Conservation (phyloP, 2,329 filamentous ascomycete species). For the Colletotrichum destructivum region DNA sequence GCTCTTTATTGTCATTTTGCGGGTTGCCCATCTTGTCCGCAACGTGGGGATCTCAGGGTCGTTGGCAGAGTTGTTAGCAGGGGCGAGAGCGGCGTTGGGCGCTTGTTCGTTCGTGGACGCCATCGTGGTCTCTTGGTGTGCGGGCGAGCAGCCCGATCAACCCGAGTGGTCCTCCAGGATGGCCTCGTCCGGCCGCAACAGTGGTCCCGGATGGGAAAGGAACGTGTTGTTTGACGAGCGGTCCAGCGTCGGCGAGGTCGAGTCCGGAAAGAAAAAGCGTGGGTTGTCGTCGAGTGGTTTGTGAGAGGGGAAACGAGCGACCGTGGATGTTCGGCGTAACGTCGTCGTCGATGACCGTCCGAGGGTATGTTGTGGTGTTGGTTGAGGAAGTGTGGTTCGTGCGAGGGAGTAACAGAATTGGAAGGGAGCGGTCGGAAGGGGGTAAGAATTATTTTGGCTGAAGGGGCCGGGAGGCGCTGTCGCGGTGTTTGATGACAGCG, state of each 20-base stretch:
- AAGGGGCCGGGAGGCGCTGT: conserved; percentile 42
- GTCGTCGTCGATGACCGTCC: conserved; percentile 37
- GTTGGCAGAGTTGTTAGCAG: conserved; percentile 15
- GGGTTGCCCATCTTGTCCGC: conserved; percentile 96
- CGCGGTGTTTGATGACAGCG: conserved; percentile 43
- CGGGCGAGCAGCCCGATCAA: conserved; percentile 54
- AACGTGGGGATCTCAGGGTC: conserved; percentile 65
- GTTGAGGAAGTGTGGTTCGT: conserved; percentile 38
- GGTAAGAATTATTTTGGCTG: conserved; percentile 43
- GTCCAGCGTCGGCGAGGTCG: conserved; percentile 28
- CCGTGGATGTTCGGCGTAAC: conserved; percentile 36
- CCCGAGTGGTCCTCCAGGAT: conserved; percentile 59
- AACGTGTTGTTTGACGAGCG: conserved; percentile 1
- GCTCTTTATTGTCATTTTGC: conserved; percentile 82
- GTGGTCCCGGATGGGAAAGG: conserved; percentile 34
- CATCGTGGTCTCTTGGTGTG: conserved; percentile 47
- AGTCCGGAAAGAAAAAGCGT: neutral
- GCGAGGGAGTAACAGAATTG: conserved; percentile 40
- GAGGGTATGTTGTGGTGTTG: conserved; percentile 40
- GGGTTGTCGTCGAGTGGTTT: conserved; percentile 14
- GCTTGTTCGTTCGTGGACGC: conserved; percentile 41
- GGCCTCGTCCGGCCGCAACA: conserved; percentile 50
- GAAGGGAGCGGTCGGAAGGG: conserved; percentile 43
- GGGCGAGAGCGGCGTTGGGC: conserved; percentile 15
- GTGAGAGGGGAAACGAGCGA: conserved; percentile 35